Evolutionary conservation across 1,139 yeast genomes (phyloP).

Genomic region (Candida albicans): DNA sequence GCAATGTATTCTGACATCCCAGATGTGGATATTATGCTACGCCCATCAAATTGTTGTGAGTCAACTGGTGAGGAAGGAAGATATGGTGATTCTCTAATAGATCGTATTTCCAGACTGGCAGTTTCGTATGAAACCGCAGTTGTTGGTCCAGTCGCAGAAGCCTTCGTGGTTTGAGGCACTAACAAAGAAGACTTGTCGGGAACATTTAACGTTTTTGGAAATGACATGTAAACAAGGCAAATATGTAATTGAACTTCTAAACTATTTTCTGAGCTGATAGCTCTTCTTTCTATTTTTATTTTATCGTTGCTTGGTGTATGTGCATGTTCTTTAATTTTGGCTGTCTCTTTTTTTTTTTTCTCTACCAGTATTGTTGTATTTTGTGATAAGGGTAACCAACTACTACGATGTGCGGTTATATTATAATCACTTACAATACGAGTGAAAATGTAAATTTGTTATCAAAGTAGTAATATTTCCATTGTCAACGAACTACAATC

Average conservation of each 20-base stretch:
- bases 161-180: conserved; percentile 3
- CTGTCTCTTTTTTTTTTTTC: neutral
- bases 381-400: too few relatives aligned
- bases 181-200: conserved; percentile 7
- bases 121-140: conserved; percentile 13
- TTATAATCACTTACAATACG: too few relatives aligned
- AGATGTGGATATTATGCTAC: conserved; percentile 8
- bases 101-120: conserved; percentile 12
- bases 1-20: conserved; percentile 9
- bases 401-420: too few relatives aligned
- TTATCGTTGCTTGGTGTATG: neutral
- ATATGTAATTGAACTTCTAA: too few relatives aligned
- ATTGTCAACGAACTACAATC: too few relatives aligned
- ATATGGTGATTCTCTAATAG: conserved; percentile 9
- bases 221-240: neutral
- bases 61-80: conserved; percentile 4
- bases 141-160: conserved; percentile 9
- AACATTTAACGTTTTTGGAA: conserved; percentile 5
- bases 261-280: too few relatives aligned
- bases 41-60: conserved; percentile 3
- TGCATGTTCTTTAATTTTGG: neutral
- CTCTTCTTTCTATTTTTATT: neutral
- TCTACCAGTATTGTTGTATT: neutral
- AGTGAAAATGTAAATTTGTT: too few relatives aligned
- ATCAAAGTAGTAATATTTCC: too few relatives aligned